Percentiles rank a stretch among this genome's conserved stretches.
Conservation (phyloP, 345 rosid species). For the Arabidopsis arenosa region DNA sequence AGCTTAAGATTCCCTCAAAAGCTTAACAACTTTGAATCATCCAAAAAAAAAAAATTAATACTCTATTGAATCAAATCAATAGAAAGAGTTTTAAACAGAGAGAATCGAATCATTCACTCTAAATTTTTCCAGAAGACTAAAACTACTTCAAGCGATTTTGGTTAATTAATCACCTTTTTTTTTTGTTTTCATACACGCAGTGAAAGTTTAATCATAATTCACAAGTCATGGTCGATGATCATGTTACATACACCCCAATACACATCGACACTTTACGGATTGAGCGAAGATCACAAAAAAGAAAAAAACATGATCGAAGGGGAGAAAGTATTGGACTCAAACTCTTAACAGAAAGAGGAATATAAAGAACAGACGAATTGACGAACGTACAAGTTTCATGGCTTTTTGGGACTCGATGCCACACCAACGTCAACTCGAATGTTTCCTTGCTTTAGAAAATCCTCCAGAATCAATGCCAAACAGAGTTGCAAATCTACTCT, state of each 20-base stretch:
- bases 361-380: conserved; percentile 5
- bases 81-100: not conserved
- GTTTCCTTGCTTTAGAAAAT: conserved; percentile 63
- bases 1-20: conserved; percentile 36
- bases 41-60: not conserved
- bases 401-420: conserved; percentile 54
- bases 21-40: conserved; percentile 37
- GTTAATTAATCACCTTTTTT: too few species aligned
- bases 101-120: not conserved
- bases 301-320: not conserved
- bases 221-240: not conserved
- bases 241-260: not conserved
- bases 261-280: not conserved
- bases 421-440: conserved; percentile 42
- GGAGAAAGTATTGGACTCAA: too few species aligned
- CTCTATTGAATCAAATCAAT: conserved; percentile 3
- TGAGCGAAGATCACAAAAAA: conserved; percentile 9
- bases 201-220: too few species aligned
- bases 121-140: not conserved
- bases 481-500: conserved; percentile 49
- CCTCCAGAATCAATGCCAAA: conserved; percentile 75
- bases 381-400: conserved; percentile 63
- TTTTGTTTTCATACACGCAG: too few species aligned
- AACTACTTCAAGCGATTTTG: too few species aligned
- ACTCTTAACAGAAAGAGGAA: not conserved